Evolutionary conservation across 768 basidiomycete species (phyloP).

Genomic region (Xanthoconium stramineum): DNA sequence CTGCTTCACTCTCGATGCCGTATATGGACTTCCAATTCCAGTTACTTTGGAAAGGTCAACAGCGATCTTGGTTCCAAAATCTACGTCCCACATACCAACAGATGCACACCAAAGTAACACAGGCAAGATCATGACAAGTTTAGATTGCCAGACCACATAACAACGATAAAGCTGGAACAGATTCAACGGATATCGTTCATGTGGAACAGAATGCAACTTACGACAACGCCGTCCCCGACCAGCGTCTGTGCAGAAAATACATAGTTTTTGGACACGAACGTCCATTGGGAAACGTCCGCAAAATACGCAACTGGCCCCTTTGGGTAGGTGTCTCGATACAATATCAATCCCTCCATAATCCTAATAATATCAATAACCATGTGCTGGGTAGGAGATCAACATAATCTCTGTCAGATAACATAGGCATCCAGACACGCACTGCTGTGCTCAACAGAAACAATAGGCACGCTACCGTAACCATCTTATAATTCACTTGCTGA

Average conservation of each 20-base stretch:
- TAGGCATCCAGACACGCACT: not conserved
- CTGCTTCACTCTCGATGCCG: not conserved
- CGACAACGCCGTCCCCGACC: slow-evolving; percentile 11
- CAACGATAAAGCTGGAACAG: not conserved
- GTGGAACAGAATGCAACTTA: not conserved
- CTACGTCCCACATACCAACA: not conserved
- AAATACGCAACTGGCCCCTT: not conserved
- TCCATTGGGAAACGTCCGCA: not conserved
- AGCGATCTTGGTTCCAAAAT: not conserved
- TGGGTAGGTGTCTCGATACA: not conserved
- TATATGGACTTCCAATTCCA: not conserved
- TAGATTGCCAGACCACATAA: not conserved
- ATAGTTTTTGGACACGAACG: slow-evolving; percentile 18
- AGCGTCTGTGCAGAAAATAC: slow-evolving; percentile 16
- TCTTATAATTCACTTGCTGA: not conserved
- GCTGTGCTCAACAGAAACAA: not conserved
- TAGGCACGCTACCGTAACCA: not conserved
- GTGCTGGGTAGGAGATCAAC: not conserved
- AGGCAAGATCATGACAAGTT: not conserved
- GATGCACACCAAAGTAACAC: not conserved
- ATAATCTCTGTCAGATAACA: not conserved
- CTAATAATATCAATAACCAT: not conserved
- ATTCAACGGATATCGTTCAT: not conserved
- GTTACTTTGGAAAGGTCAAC: not conserved
- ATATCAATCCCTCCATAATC: not conserved